Evolutionary conservation across 176 grass and related monocot species (phyloP), one percentile per base, ranked within the genome.

Genomic region (Secale cereale): DNA sequence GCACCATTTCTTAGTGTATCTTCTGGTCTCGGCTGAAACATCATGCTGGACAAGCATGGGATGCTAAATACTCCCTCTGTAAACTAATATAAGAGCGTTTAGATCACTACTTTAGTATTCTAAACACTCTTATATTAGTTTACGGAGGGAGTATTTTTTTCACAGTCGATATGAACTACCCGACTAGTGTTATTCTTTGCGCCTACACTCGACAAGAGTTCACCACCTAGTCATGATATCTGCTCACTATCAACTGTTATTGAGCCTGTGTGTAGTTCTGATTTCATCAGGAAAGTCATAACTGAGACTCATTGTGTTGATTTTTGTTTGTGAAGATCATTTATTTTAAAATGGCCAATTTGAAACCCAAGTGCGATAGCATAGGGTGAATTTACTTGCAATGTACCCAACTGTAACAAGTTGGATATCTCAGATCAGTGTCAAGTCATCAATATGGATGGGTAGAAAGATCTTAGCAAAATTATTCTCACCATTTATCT

Each of bases 401-500:
- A 31, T 65, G 40, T 64, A 74, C n/a, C 30, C 10, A 88, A 78
- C 35, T 70, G 15, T 62, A 74, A 84, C 35, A 5, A 88, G 32
- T 10, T n/a, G n/a, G 20, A 46, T 68, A 85, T 45, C 59, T 22
- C 20, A 67, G 74, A 73, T 60, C 15, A 65, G 29, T 8, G 10
- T 62, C 67, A 72, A 74, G 70, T 74, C 9, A n/a, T 75, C 59
- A 59, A 40, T 19, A 66, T 35, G 43, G 26, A 81, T 40, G 20
- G 26, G 52, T 43, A 70, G 40, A 72, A 86, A 46, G 61, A 77
- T 60, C 26, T 41, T 35, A 65, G 26, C 14, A 83, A 81, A 75
- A 45, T 56, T 48, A 7, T 13, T 50, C 68, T 85, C 86, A 94
- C 92, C 92, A 73, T 94, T 94, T 78, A 87, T 83, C 83, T 81